Evolutionary conservation across 169 alveolate genomes (phyloP), one percentile per base, ranked within the genome.

Genomic region (Babesia bigemina): DNA sequence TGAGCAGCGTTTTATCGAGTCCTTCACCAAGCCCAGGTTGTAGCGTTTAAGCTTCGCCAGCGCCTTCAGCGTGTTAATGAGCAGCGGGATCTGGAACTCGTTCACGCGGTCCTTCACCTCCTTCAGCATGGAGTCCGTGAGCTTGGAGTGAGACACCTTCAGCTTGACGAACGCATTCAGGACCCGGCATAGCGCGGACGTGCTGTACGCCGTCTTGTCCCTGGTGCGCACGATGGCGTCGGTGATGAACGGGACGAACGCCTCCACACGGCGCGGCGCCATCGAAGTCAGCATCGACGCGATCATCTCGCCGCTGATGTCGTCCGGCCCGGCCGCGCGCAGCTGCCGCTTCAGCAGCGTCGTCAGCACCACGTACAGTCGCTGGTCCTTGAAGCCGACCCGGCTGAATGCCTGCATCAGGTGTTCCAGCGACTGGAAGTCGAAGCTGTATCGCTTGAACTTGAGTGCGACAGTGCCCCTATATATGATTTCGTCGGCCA

Each of bases 351-450:
- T 79, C 21, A 79, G 83, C 58, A 79, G 66, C 48, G 75, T 70
- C 33, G 82, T 79, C 55, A 79, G 58, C 4, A 72, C 78, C n/a
- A 19, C 16, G 72, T 59, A 79, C n/a, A 79, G 39, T n/a, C 84
- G 69, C 36, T 70, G 71, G 45, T 79, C 88, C 39, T 22, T 50
- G 70, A 58, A 79, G 13, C 78, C 71, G 11, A 71, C 50, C 2
- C 88, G 49, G 62, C 84, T 79, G 63, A 79, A 79, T 36, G 78
- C 88, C 62, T 71, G 84, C 50, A 59, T 55, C 42, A 79, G 61
- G 33, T 79, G 82, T n/a, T 79, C 88, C 78, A 79, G 78, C n/a
- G 88, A 70, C 63, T 71, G 70, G 63, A 79, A 79, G 65, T 79
- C 88, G 28, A 79, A 79, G 16, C 62, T 44, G 39, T 71, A 79